Conservation (phyloP, 352 stramenopile genomes). For the Phytophthora constricta region DNA sequence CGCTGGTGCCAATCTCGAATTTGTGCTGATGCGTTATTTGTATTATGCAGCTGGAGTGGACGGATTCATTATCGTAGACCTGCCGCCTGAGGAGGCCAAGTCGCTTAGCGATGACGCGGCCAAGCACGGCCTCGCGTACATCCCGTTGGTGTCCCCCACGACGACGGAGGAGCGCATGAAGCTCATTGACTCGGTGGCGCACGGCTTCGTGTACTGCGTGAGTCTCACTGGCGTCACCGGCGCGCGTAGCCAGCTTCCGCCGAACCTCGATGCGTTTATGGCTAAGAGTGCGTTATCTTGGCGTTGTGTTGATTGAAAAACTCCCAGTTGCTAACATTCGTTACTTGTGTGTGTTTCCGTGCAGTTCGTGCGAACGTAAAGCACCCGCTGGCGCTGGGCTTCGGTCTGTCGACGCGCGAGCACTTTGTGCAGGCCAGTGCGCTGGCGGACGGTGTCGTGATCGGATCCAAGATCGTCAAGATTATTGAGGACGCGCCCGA, state of each 20-base stretch:
- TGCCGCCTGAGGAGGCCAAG: conserved; percentile 95
- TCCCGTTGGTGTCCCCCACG: conserved; percentile 97
- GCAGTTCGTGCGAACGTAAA: conserved; percentile 84
- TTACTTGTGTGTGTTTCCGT: conserved; percentile 9
- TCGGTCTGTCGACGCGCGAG: conserved; percentile 95
- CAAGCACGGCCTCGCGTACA: conserved; percentile 93
- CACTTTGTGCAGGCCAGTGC: conserved; percentile 92
- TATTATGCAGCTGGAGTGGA: conserved; percentile 84
- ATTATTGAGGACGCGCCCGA: conserved; percentile 75
- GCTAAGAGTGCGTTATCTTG: conserved; percentile 63
- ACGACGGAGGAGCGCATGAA: conserved; percentile 95
- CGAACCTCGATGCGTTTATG: conserved; percentile 95
- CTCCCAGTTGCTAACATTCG: not conserved
- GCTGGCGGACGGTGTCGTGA: conserved; percentile 92
- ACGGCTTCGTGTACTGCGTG: conserved; percentile 90
- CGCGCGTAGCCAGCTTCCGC: conserved; percentile 88
- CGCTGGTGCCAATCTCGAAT: not conserved
- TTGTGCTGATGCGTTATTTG: conserved; percentile 6
- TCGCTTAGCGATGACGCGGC: conserved; percentile 91
- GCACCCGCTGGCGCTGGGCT: conserved; percentile 95
- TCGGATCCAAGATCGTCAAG: conserved; percentile 90
- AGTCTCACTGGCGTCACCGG: conserved; percentile 95
- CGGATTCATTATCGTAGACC: conserved; percentile 99
- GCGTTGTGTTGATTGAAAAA: not conserved
- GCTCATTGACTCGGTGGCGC: conserved; percentile 70